Evolutionary conservation across 768 basidiomycete species (phyloP).

Genomic region (Naematelia aurantialba): DNA sequence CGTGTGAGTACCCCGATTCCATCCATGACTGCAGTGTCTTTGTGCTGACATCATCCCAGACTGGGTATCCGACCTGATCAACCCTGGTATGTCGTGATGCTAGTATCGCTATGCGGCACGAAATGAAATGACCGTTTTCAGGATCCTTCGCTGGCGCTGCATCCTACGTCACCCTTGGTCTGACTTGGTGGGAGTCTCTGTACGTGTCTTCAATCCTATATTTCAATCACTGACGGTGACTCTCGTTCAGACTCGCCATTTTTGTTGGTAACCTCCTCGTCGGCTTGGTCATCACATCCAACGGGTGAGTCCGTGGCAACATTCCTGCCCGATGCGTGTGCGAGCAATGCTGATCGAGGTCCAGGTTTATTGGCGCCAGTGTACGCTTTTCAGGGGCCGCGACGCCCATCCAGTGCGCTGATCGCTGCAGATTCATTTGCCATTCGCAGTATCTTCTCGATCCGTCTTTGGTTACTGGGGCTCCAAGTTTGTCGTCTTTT

Average conservation of each 20-base stretch:
- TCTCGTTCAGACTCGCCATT: slow-evolving; percentile 61
- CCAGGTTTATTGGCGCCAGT: background rate
- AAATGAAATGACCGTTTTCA: background rate
- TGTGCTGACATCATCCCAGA: slow-evolving; percentile 11
- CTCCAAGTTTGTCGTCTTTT: slow-evolving; percentile 36
- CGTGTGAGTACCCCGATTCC: slow-evolving; percentile 13
- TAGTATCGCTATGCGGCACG: background rate
- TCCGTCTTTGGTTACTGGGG: slow-evolving; percentile 38
- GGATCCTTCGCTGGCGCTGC: slow-evolving; percentile 27
- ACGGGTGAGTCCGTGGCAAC: background rate
- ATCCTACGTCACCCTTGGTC: slow-evolving; percentile 23
- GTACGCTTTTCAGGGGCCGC: too few species aligned
- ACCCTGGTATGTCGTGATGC: slow-evolving; percentile 23
- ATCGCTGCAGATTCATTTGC: slow-evolving; percentile 37
- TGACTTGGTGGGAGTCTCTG: slow-evolving; percentile 61
- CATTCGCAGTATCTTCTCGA: slow-evolving; percentile 36
- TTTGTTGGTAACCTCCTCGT: slow-evolving; percentile 83
- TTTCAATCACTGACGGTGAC: background rate
- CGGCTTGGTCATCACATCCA: slow-evolving; percentile 46
- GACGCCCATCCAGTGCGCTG: slow-evolving; percentile 29
- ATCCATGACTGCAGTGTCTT: background rate
- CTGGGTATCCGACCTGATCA: slow-evolving; percentile 32
- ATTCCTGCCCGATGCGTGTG: too few species aligned
- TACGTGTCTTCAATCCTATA: background rate
- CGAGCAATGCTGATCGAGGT: background rate